A percentile compares a stretch with the other conserved stretches of the same genome.
Conservation (phyloP, 2,329 filamentous ascomycete genomes). For the Pseudomassariella vexata region DNA sequence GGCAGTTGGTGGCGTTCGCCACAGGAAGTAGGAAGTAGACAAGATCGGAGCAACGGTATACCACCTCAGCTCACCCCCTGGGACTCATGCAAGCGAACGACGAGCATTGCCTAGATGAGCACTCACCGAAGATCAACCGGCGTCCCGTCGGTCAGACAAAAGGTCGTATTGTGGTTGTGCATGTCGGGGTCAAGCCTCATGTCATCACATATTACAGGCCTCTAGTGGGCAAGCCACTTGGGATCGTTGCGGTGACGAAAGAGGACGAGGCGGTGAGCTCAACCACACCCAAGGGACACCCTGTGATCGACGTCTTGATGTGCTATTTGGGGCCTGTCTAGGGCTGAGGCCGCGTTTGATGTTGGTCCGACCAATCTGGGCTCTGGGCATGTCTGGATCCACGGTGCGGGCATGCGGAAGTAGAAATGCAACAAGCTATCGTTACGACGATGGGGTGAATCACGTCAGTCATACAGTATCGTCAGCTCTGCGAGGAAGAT, state of each 20-base stretch:
- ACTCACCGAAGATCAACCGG: no score
- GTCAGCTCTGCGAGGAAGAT: no score
- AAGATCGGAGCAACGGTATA: not conserved
- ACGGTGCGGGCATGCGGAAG: no score
- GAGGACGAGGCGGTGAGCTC: constrained; percentile 3
- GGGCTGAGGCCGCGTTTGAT: no score
- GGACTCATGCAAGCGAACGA: not conserved
- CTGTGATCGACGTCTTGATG: constrained; percentile 3
- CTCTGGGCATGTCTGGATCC: no score
- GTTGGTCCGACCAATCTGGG: no score
- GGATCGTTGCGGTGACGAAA: constrained; percentile 2
- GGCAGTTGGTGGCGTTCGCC: constrained; percentile 5
- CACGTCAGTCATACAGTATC: no score
- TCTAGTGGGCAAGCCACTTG: not conserved
- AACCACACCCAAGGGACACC: no score
- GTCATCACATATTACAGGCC: not conserved
- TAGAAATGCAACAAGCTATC: no score
- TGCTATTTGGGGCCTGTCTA: constrained; percentile 1
- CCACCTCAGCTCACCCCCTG: not conserved
- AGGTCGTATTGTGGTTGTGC: not conserved
- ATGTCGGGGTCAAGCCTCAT: not conserved
- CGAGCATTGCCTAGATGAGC: not conserved
- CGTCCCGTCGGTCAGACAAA: not conserved
- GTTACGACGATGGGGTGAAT: no score
- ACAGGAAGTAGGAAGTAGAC: constrained; percentile 3